Evolutionary conservation across 169 alveolate species (phyloP), one percentile per base, ranked within the genome.

Genomic region (Plasmodium coatneyi): DNA sequence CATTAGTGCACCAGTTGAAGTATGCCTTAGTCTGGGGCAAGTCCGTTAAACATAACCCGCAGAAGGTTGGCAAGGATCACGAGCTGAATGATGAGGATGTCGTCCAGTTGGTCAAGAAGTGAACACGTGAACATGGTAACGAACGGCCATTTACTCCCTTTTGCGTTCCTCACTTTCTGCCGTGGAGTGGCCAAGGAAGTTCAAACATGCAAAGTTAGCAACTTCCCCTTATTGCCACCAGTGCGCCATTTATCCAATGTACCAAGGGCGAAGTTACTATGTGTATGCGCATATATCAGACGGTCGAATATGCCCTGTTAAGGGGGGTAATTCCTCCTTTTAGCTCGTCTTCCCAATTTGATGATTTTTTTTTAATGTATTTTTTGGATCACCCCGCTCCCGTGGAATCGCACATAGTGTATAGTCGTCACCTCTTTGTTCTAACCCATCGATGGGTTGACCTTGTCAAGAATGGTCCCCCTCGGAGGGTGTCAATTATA

Each of bases 1-100:
- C 97, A 28, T 95, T 97, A 80, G 97, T 97, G 30, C 92, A 96
- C 28, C 99, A 98, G 84, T 95, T 97, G 95, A 98, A 98, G 96
- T 98, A 98, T 72, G 99, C 99, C n/a, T 92, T 98, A 82, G 99
- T 99, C 30, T 99, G 99, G 99, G 99, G 99, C 3, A 96, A 96
- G 72, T 97, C 99, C 41, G 99, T 98, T 12, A 99, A 99, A 95
- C 99, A 98, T 93, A 98, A 97, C 95, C 99, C 99, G 28, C 98
- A 98, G 94, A 98, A 96, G 95, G 99, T 97, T 34, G 99, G 99
- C 36, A 98, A 98, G 92, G 99, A 98, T 56, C 99, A 98, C 93
- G 98, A 97, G 22, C 80, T 97, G 70, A 95, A 96, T 39, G 98
- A 97, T 94, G 98, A 97, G 91, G 98, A 97, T 84, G 97, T 97